A percentile compares a stretch with the other conserved stretches of the same genome.
Evolutionary conservation across 2,329 filamentous ascomycete genomes (phyloP).

Genomic region (Neofusicoccum cordaticola): DNA sequence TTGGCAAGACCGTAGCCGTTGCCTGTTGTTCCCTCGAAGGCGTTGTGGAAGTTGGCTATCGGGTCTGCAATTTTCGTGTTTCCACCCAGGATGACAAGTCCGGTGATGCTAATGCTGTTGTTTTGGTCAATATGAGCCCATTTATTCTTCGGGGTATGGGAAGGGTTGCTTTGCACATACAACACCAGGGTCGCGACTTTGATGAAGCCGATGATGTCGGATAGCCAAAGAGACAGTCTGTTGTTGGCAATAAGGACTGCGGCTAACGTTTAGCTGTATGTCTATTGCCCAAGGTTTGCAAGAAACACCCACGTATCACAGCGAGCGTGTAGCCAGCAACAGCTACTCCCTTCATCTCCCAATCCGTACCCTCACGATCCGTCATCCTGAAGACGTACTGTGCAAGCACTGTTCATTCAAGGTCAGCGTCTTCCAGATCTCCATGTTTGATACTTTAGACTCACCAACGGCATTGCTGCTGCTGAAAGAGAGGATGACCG

Average conservation of each 20-base stretch:
- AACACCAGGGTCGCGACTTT: slow-evolving; percentile 64
- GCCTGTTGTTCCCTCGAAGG: slow-evolving; percentile 27
- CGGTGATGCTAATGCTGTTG: slow-evolving; percentile 27
- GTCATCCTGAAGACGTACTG: slow-evolving; percentile 61
- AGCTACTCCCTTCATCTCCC: slow-evolving; percentile 66
- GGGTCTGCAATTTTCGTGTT: slow-evolving; percentile 28
- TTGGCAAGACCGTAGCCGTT: slow-evolving; percentile 32
- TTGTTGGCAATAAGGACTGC: slow-evolving; percentile 53
- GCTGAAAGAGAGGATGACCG: slow-evolving; percentile 63
- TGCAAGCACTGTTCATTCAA: slow-evolving; percentile 34
- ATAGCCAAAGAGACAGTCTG: slow-evolving; percentile 54
- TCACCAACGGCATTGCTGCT: slow-evolving; percentile 61
- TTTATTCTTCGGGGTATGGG: too few species aligned
- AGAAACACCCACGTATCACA: slow-evolving; percentile 45
- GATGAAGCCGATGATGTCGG: slow-evolving; percentile 56
- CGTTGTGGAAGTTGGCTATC: slow-evolving; percentile 27
- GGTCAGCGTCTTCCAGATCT: not conserved
- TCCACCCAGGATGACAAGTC: slow-evolving; percentile 31
- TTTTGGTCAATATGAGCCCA: not conserved
- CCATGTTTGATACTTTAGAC: not conserved
- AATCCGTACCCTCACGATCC: slow-evolving; percentile 51
- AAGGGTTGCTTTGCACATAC: not conserved
- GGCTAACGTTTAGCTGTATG: not conserved
- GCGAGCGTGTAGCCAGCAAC: slow-evolving; percentile 62
- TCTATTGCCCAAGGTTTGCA: not conserved